Percentiles rank a stretch among this genome's conserved stretches.
Conservation (phyloP, 2,329 filamentous ascomycete species). For the Penicillium hordei region DNA sequence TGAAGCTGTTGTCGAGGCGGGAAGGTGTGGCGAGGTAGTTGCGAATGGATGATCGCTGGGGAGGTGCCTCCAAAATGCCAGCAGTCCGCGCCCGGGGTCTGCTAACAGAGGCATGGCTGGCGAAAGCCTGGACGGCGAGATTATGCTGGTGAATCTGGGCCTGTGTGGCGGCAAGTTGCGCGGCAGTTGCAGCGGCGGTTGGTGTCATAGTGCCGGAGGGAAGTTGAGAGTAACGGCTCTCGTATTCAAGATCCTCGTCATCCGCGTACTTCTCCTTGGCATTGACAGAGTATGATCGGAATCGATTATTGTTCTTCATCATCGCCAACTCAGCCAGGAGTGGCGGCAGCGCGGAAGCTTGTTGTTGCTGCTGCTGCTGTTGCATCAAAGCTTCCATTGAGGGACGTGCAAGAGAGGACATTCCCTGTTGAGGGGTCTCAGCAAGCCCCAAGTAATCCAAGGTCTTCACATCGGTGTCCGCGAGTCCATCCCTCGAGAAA, state of each 20-base stretch:
- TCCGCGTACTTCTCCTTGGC: slow-evolving; percentile 97
- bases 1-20: slow-evolving; percentile 73
- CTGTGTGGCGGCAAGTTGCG: slow-evolving; percentile 61
- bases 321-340: slow-evolving; percentile 74
- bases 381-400: slow-evolving; percentile 52
- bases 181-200: slow-evolving; percentile 56
- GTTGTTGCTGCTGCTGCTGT: slow-evolving; percentile 53
- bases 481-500: slow-evolving; percentile 79
- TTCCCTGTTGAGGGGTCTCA: slow-evolving; percentile 81
- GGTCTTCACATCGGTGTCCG: slow-evolving; percentile 86
- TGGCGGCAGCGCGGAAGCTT: slow-evolving; percentile 52
- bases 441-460: slow-evolving; percentile 93
- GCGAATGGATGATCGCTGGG: slow-evolving; percentile 62
- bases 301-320: slow-evolving; percentile 78
- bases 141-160: slow-evolving; percentile 84
- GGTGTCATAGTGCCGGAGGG: slow-evolving; percentile 63
- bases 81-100: slow-evolving; percentile 88
- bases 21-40: slow-evolving; percentile 76
- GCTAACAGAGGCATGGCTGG: slow-evolving; percentile 75
- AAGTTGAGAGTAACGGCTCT: slow-evolving; percentile 57
- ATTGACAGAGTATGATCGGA: slow-evolving; percentile 97
- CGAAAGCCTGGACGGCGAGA: slow-evolving; percentile 87
- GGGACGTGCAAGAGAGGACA: slow-evolving; percentile 68
- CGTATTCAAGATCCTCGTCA: slow-evolving; percentile 76
- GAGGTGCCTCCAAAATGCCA: slow-evolving; percentile 80